Conservation (phyloP, 2,329 filamentous ascomycete genomes). For the Rasamsonia emersonii region DNA sequence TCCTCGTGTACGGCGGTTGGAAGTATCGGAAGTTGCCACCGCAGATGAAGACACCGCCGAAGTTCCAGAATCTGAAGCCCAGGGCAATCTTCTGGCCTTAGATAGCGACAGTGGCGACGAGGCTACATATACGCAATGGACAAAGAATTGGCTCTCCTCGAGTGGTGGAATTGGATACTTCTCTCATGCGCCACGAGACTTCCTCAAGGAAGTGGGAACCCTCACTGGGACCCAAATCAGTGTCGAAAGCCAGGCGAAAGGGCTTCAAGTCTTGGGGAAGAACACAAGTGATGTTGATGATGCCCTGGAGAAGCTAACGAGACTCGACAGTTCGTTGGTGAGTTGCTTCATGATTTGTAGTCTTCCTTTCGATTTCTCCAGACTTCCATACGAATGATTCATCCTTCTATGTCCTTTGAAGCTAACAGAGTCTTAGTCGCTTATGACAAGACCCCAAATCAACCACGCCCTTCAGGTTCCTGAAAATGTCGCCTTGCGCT, state of each 20-base stretch:
- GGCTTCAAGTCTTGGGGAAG: slow-evolving; percentile 19
- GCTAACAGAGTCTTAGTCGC: slow-evolving; percentile 11
- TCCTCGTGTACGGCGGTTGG: slow-evolving; percentile 19
- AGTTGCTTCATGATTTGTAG: slow-evolving; percentile 5
- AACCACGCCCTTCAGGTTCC: no score
- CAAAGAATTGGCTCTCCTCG: slow-evolving; percentile 18
- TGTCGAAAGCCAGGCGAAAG: slow-evolving; percentile 13
- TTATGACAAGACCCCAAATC: no score
- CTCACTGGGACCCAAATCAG: slow-evolving; percentile 20
- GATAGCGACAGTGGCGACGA: slow-evolving; percentile 12
- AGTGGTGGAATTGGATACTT: slow-evolving; percentile 17
- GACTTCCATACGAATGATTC: no score
- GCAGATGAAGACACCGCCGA: slow-evolving; percentile 9
- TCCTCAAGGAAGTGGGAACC: slow-evolving; percentile 15
- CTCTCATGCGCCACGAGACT: slow-evolving; percentile 10
- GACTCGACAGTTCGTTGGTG: slow-evolving; percentile 21
- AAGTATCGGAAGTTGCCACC: slow-evolving; percentile 11
- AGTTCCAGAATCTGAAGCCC: slow-evolving; percentile 2
- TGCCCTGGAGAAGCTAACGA: slow-evolving; percentile 19
- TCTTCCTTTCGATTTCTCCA: not conserved
- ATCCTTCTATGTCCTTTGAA: no score
- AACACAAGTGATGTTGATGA: slow-evolving; percentile 17
- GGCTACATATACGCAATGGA: slow-evolving; percentile 6
- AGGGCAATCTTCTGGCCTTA: slow-evolving; percentile 8
- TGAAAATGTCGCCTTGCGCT: no score